Evolutionary conservation across 2,329 filamentous ascomycete genomes (phyloP).

Genomic region (Ophiostoma pallidulum): DNA sequence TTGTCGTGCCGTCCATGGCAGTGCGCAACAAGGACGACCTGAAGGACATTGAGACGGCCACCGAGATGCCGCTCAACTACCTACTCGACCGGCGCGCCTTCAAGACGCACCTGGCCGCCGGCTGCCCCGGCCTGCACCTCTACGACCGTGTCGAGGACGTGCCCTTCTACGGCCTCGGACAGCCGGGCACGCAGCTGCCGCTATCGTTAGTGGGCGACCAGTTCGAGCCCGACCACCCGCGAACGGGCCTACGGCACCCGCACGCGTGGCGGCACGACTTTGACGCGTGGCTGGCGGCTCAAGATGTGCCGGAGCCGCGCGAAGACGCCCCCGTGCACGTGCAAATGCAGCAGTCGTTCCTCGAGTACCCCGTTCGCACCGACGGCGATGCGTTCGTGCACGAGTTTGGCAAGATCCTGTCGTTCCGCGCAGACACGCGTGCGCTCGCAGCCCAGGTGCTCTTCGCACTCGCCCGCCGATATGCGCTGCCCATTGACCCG

Average conservation of each 20-base stretch:
- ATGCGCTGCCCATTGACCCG: constrained; percentile 20
- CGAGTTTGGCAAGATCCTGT: constrained; percentile 26
- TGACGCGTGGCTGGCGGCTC: constrained; percentile 22
- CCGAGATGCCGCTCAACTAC: constrained; percentile 23
- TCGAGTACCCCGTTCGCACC: constrained; percentile 28
- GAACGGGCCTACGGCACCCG: constrained; percentile 18
- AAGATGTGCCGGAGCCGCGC: constrained; percentile 15
- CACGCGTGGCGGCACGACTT: constrained; percentile 22
- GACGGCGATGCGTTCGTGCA: constrained; percentile 26
- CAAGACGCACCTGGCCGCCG: constrained; percentile 18
- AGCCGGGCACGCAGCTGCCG: constrained; percentile 13
- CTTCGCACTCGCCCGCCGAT: constrained; percentile 17
- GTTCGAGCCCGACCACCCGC: constrained; percentile 24
- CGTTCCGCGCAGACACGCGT: constrained; percentile 24
- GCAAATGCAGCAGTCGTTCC: constrained; percentile 25
- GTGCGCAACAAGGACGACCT: constrained; percentile 25
- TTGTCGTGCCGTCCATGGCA: constrained; percentile 29
- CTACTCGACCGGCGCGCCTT: constrained; percentile 23
- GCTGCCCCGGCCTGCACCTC: constrained; percentile 22
- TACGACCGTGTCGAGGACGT: constrained; percentile 24
- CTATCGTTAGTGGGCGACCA: constrained; percentile 22
- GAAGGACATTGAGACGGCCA: constrained; percentile 23
- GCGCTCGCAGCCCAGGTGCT: constrained; percentile 23
- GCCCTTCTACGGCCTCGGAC: constrained; percentile 20
- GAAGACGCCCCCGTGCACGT: constrained; percentile 21